Base-by-base conservation (phyloP, 129 eudicot species). In the Flaveria ramosissima region DNA sequence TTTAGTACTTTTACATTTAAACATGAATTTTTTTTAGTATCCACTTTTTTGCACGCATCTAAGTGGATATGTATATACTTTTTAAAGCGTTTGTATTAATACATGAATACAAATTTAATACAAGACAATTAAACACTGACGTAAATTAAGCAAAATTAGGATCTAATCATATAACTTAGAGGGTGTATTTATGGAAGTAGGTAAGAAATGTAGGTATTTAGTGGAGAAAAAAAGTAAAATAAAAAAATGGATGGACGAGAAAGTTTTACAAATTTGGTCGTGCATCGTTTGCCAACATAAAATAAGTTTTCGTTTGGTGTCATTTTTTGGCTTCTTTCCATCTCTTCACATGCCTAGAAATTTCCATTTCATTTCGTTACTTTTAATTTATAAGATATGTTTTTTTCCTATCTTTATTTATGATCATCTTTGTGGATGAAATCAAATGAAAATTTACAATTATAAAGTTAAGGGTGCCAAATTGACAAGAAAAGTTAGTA, bases 331-430 rank as follows among this genome's bases (percentile, higher is more conserved):
- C 78, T 80, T 64, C 73, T 36, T 79, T 79, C 66, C 65, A 51
- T 72, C 83, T 64, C 73, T 80, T 73, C 83, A 80, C 83, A 80
- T 80, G 78, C 74, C 83, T 73, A 27, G 78, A 80, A 80, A 80
- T 72, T 73, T 80, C 83, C 68, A 19, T 27, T 70, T 20, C 41
- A 23, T 73, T 53, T 27, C 32, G 4, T 3, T 57, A 20, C 30
- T 10, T 57, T 62, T 30, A 12, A 36, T 27, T 10, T 5, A 61
- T 61, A 23, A 59, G 1, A 61, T 21, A 9, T 60, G 5, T 60
- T 60, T 7, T 9, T 45, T 11, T 43, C 9, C 12, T 8, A 10
- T 0, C 0, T 8, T 1, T 8, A 13, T 45, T 45, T 8, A 9
- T 11, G 50, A 9, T 9, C 1, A 11, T 45, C 50, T 11, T 45